A percentile compares a stretch with the other conserved stretches of the same genome.
Conservation (phyloP, 2,329 filamentous ascomycete genomes). For the Beauveria rudraprayagi region DNA sequence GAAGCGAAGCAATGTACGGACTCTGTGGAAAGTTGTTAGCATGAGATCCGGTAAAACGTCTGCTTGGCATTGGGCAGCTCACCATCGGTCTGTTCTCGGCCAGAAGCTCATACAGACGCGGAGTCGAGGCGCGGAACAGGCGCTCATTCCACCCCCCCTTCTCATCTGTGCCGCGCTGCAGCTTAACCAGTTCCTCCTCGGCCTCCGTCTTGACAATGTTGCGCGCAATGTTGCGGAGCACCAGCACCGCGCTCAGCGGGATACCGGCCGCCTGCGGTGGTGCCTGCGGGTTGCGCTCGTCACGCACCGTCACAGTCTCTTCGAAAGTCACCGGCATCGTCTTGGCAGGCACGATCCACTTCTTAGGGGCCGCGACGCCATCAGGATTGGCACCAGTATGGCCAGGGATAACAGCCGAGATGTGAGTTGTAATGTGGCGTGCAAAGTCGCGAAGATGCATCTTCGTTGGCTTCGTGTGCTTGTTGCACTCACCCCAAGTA, state of each 20-base stretch:
- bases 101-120: conserved; percentile 60
- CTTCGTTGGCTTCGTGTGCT: conserved; percentile 39
- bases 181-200: conserved; percentile 45
- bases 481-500: conserved; percentile 58
- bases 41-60: neutral
- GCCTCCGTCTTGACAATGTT: conserved; percentile 55
- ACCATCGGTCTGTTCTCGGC: conserved; percentile 59
- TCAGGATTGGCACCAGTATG: conserved; percentile 16
- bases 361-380: neutral
- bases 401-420: conserved; percentile 34
- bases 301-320: conserved; percentile 47
- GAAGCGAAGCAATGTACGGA: conserved; percentile 32
- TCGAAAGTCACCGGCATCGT: conserved; percentile 47
- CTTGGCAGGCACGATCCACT: conserved; percentile 46
- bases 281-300: conserved; percentile 50
- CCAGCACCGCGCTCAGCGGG: conserved; percentile 68
- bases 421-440: conserved; percentile 61
- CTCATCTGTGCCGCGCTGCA: conserved; percentile 35
- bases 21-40: conserved; percentile 21
- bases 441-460: conserved; percentile 45
- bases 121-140: conserved; percentile 58
- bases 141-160: conserved; percentile 56
- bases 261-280: conserved; percentile 63
- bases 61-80: conserved; percentile 20
- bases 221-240: conserved; percentile 69